Evolutionary conservation across 768 basidiomycete species (phyloP).

Genomic region (Trametopsis cervina): DNA sequence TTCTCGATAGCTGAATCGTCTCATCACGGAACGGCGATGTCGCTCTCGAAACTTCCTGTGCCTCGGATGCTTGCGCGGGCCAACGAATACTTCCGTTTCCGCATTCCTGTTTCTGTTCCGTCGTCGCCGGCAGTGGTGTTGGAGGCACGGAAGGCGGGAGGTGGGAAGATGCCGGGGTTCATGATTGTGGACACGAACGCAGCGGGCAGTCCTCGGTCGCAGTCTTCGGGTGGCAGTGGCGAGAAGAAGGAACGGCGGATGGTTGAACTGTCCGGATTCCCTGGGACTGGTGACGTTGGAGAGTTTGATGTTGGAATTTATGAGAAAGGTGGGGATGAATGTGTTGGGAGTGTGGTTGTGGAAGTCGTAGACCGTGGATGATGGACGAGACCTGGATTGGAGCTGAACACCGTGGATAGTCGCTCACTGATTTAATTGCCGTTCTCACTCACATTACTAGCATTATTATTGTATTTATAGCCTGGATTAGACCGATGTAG

Average conservation of each 20-base stretch:
- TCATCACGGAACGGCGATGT: conserved; percentile 16
- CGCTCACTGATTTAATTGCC: too few species aligned
- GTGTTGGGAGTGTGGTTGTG: conserved; percentile 48
- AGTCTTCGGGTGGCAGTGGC: too few species aligned
- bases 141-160: conserved; percentile 40
- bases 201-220: conserved; percentile 22
- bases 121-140: conserved; percentile 27
- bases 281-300: conserved; percentile 43
- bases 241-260: conserved; percentile 30
- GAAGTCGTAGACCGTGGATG: conserved; percentile 52
- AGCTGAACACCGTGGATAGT: too few species aligned
- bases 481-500: too few species aligned
- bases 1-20: conserved; percentile 55
- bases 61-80: conserved; percentile 43
- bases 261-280: conserved; percentile 52
- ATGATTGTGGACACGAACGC: conserved; percentile 42
- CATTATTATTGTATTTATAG: too few species aligned
- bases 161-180: conserved; percentile 48
- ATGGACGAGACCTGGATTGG: too few species aligned
- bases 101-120: conserved; percentile 34
- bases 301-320: conserved; percentile 51
- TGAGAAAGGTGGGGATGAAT: conserved; percentile 35
- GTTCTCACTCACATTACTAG: too few species aligned
- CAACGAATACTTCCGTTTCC: conserved; percentile 55
- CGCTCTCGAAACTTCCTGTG: conserved; percentile 7